phyloP scores from a whole-genome alignment of 345 rosid genomes.

The Salix koriyanagi region DNA sequence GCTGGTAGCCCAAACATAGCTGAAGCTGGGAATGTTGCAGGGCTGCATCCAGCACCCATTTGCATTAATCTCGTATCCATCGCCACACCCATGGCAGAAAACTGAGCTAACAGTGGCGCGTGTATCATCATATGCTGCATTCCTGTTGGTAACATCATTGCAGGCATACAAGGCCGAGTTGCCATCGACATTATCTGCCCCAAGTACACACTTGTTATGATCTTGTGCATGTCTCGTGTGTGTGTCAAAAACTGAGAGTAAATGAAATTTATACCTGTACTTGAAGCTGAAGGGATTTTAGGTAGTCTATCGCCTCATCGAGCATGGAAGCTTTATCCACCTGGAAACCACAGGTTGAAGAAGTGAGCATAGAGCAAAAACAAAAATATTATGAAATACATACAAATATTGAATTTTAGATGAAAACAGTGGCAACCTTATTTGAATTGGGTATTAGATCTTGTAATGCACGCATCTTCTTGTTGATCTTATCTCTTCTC shows the following conservation, averaged over 20 bases:
- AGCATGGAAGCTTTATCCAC: constrained; percentile 62
- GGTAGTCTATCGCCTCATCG: constrained; percentile 62
- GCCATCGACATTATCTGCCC: constrained; percentile 61
- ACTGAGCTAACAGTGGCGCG: constrained; percentile 24
- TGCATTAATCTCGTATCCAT: constrained; percentile 35
- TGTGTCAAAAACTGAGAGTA: not conserved
- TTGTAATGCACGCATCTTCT: constrained; percentile 60
- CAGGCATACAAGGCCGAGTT: constrained; percentile 34
- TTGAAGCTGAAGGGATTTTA: constrained; percentile 68
- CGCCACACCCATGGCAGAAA: constrained; percentile 22
- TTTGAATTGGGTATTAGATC: constrained; percentile 65
- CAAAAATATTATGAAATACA: not conserved
- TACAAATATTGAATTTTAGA: not conserved
- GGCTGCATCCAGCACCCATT: constrained; percentile 25
- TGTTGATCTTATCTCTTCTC: constrained; percentile 56
- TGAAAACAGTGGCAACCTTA: constrained; percentile 36
- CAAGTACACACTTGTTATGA: not conserved
- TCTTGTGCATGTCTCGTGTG: too few relatives aligned
- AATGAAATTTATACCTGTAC: constrained; percentile 47
- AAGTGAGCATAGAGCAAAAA: not conserved
- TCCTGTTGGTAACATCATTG: constrained; percentile 35
- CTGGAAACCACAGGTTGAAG: constrained; percentile 17
- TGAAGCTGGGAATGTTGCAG: constrained; percentile 25
- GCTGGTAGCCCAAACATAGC: constrained; percentile 25
- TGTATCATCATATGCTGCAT: constrained; percentile 30